A percentile compares a stretch with the other conserved stretches of the same genome.
phyloP scores from a whole-genome alignment of 129 eudicot genomes.

The Sambucus nigra region DNA sequence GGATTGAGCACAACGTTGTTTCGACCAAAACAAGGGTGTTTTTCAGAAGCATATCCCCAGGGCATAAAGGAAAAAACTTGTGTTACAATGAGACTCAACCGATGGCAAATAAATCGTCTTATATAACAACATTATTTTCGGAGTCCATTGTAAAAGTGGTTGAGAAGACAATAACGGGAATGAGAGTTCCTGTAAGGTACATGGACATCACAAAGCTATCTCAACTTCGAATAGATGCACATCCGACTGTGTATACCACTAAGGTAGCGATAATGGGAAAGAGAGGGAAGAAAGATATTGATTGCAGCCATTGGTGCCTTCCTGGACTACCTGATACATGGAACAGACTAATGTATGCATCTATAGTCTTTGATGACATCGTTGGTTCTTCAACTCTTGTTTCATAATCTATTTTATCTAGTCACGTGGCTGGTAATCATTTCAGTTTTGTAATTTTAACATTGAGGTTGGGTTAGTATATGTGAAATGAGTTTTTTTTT shows the following conservation, averaged over 20 bases:
- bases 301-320: too few species aligned
- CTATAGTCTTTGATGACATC: too few species aligned
- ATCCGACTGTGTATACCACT: conserved; percentile 1
- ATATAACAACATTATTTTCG: not conserved
- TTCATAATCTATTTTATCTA: too few species aligned
- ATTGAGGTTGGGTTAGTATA: too few species aligned
- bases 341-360: too few species aligned
- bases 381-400: too few species aligned
- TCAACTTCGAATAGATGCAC: conserved; percentile 11
- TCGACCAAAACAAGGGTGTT: conserved; percentile 12
- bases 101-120: not conserved
- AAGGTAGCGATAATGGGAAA: conserved; percentile 1
- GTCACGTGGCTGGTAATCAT: too few species aligned
- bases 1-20: conserved; percentile 11
- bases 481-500: too few species aligned
- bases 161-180: not conserved
- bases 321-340: too few species aligned
- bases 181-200: conserved; percentile 8
- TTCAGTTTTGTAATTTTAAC: too few species aligned
- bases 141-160: not conserved
- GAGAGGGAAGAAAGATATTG: not conserved
- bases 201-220: conserved; percentile 18
- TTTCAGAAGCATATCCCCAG: conserved; percentile 15
- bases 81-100: conserved; percentile 11
- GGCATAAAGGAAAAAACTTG: conserved; percentile 3